phyloP scores from a whole-genome alignment of 306 rosid genomes.

The Coriaria nepalensis region DNA sequence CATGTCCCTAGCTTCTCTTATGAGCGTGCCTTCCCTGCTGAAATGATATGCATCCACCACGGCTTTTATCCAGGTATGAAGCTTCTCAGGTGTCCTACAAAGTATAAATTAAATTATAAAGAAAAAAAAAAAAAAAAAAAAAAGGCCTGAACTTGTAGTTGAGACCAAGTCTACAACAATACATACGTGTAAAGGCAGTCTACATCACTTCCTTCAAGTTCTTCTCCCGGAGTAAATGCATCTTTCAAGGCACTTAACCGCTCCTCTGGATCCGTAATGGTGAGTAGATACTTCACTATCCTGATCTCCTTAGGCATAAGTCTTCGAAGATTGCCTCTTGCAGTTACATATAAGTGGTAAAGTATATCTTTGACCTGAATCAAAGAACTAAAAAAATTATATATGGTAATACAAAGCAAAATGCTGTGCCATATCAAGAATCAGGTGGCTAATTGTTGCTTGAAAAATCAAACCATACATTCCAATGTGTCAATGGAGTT shows the following conservation, averaged over 20 bases:
- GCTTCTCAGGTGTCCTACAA: conserved; percentile 72
- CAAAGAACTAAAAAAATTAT: background rate
- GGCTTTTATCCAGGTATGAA: conserved; percentile 54
- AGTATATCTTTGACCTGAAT: conserved; percentile 66
- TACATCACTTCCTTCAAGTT: conserved; percentile 60
- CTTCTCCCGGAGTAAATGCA: conserved; percentile 92
- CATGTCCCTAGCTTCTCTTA: conserved; percentile 82
- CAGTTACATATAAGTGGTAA: conserved; percentile 64
- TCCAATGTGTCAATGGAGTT: too few relatives aligned
- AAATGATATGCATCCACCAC: conserved; percentile 69
- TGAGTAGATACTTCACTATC: conserved; percentile 61
- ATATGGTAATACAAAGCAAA: conserved; percentile 1
- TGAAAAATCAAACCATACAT: too few relatives aligned
- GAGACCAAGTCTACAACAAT: background rate
- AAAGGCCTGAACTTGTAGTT: conserved; percentile 1
- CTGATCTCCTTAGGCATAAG: conserved; percentile 79
- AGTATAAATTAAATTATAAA: conserved; percentile 6
- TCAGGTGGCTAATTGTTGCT: too few relatives aligned
- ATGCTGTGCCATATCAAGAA: background rate
- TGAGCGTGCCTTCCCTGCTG: conserved; percentile 67
- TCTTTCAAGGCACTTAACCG: conserved; percentile 48
- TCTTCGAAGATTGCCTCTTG: conserved; percentile 77
- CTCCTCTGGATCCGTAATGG: conserved; percentile 67
- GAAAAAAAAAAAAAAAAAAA: background rate
- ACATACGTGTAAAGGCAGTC: conserved; percentile 73